Conservation (phyloP, 2,329 filamentous ascomycete species). For the Pyrenochaeta sp. region DNA sequence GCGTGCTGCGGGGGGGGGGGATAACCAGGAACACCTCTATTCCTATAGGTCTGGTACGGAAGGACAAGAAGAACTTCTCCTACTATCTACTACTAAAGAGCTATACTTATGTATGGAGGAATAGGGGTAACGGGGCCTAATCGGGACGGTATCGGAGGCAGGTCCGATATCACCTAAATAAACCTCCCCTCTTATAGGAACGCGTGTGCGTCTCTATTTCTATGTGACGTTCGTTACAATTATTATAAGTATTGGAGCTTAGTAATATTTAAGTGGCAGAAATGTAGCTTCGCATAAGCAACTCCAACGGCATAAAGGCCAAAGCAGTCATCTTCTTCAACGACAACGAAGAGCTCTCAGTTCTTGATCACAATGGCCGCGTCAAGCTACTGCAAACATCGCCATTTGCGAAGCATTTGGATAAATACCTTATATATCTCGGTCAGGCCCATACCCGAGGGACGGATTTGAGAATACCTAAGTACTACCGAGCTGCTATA, state of each 20-base stretch:
- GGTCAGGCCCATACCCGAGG: slow-evolving; percentile 76
- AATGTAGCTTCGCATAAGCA: slow-evolving; percentile 58
- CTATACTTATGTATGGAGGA: too few relatives aligned
- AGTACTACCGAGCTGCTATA: slow-evolving; percentile 67
- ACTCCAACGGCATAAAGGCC: slow-evolving; percentile 40
- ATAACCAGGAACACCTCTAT: too few relatives aligned
- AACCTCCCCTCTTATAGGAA: too few relatives aligned
- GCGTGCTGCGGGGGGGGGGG: too few relatives aligned
- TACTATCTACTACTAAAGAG: too few relatives aligned
- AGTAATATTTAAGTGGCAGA: slow-evolving; percentile 49
- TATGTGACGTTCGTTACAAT: too few relatives aligned
- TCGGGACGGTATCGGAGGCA: too few relatives aligned
- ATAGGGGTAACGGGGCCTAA: too few relatives aligned
- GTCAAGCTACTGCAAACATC: slow-evolving; percentile 64
- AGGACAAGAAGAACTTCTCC: too few relatives aligned
- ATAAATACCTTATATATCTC: slow-evolving; percentile 70
- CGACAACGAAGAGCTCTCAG: slow-evolving; percentile 61
- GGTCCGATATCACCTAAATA: too few relatives aligned
- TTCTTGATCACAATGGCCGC: slow-evolving; percentile 59
- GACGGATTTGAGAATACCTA: slow-evolving; percentile 70
- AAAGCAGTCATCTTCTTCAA: slow-evolving; percentile 63
- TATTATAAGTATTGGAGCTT: background rate
- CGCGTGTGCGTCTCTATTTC: too few relatives aligned
- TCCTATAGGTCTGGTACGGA: too few relatives aligned
- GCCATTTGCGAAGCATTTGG: slow-evolving; percentile 63